Conservation (phyloP, 306 rosid genomes). For the Spatholobus suberectus region DNA sequence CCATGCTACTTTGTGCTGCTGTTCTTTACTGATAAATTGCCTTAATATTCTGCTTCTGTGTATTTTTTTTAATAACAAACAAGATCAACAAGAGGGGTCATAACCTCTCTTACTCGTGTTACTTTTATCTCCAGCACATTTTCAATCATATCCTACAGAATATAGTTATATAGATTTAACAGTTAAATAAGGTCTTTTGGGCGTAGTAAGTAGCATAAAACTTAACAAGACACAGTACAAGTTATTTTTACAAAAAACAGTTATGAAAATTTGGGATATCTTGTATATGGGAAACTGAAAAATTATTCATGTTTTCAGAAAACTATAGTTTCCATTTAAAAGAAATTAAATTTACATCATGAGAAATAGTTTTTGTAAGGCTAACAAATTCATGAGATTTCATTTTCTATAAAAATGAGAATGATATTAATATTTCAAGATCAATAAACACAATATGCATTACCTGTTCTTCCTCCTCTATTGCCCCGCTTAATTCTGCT, state of each 20-base stretch:
- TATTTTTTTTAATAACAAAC: no score
- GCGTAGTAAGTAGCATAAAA: neutral
- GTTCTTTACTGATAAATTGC: no score
- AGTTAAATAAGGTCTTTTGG: neutral
- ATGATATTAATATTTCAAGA: conserved; percentile 1
- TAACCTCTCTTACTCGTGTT: conserved; percentile 94
- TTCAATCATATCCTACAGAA: conserved; percentile 88
- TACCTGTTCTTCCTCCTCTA: conserved; percentile 99
- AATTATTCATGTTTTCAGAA: neutral
- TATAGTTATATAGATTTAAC: no score
- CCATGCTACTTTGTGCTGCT: no score
- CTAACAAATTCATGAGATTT: neutral
- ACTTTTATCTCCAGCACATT: conserved; percentile 96
- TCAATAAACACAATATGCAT: conserved; percentile 19
- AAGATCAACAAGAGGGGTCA: conserved; percentile 98
- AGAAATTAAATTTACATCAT: neutral
- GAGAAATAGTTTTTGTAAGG: neutral
- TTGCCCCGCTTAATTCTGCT: conserved; percentile 97
- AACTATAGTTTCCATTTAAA: conserved; percentile 4
- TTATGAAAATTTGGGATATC: no score
- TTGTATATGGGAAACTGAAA: neutral
- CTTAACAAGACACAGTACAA: neutral
- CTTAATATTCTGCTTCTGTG: no score
- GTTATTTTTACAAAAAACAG: neutral
- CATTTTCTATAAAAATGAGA: neutral